Percentiles rank a stretch among this genome's conserved stretches.
Conservation (phyloP, 768 basidiomycete species). For the Scleroderma bovista region DNA sequence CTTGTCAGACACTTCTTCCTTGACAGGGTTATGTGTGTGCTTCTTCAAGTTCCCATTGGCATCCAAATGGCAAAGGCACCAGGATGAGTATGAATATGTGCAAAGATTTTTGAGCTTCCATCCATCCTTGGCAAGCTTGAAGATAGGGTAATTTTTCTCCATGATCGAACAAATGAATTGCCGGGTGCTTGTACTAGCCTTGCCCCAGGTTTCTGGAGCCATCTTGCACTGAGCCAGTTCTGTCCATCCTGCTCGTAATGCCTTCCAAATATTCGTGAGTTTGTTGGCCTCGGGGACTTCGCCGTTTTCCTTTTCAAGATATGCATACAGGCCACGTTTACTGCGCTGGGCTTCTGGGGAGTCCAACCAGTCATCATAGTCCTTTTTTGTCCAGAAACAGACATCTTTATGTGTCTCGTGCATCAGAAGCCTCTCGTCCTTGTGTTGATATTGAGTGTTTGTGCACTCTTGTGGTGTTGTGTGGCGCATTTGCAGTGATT, state of each 20-base stretch:
- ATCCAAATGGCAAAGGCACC: neutral
- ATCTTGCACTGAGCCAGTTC: neutral
- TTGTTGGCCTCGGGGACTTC: neutral
- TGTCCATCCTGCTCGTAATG: slow-evolving; percentile 1
- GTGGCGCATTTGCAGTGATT: too few relatives aligned
- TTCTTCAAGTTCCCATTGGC: neutral
- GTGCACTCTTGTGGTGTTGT: too few relatives aligned
- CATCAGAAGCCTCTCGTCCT: neutral
- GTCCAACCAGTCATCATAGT: slow-evolving; percentile 1
- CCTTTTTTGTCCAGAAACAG: neutral
- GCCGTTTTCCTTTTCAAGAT: too few relatives aligned
- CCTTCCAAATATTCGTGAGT: neutral
- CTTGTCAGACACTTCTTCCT: neutral
- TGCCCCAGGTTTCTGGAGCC: slow-evolving; percentile 1
- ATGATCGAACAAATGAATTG: neutral
- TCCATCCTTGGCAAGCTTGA: slow-evolving; percentile 2
- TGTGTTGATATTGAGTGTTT: too few relatives aligned
- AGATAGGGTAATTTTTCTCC: neutral
- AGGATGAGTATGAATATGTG: neutral
- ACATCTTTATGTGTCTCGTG: neutral
- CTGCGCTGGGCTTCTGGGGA: neutral
- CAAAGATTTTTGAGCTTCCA: slow-evolving; percentile 5
- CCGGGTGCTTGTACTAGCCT: neutral
- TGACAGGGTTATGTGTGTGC: neutral
- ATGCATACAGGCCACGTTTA: neutral